Percentiles rank a stretch among this genome's conserved stretches.
These are phyloP conservation scores for Mucor mucedo DNA, from an alignment of 371 early-diverging fungal species.

Conservation along the genomic window DNA sequence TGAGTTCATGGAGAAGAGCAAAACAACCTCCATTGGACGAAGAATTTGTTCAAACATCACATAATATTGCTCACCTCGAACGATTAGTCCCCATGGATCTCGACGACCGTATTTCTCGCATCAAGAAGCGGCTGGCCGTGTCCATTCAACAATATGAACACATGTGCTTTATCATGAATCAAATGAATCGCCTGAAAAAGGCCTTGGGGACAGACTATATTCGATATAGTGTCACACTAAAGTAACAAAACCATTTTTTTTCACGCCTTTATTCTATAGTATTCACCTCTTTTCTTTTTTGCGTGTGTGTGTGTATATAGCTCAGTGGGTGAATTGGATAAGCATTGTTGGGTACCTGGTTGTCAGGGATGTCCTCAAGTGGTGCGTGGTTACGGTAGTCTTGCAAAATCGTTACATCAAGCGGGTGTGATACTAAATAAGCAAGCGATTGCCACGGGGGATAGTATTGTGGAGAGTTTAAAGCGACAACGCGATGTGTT, in stretches of 20 bases:
- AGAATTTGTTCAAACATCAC: slow-evolving; percentile 38
- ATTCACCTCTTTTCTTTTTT: not conserved
- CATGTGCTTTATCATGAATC: slow-evolving; percentile 62
- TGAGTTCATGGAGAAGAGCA: slow-evolving; percentile 50
- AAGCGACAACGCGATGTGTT: slow-evolving; percentile 71
- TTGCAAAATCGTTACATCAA: slow-evolving; percentile 54
- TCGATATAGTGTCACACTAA: slow-evolving; percentile 57
- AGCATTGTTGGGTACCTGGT: slow-evolving; percentile 53
- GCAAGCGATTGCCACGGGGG: slow-evolving; percentile 26
- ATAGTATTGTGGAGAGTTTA: slow-evolving; percentile 66
- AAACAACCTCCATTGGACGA: slow-evolving; percentile 56
- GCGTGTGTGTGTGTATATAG: not conserved
- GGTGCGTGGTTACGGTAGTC: slow-evolving; percentile 47
- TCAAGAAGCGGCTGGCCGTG: slow-evolving; percentile 29
- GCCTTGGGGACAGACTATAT: slow-evolving; percentile 55
- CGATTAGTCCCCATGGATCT: slow-evolving; percentile 44
- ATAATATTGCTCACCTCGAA: slow-evolving; percentile 29
- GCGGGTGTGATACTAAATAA: slow-evolving; percentile 35
- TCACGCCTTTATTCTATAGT: not conserved
- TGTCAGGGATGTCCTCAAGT: slow-evolving; percentile 58
- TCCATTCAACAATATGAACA: slow-evolving; percentile 61
- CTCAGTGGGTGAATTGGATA: slow-evolving; percentile 44
- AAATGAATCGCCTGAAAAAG: slow-evolving; percentile 59
- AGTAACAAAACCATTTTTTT: slow-evolving; percentile 35
- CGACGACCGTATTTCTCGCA: slow-evolving; percentile 37